phyloP scores from a whole-genome alignment of 2,329 filamentous ascomycete species.

The Trichophyton simii region DNA sequence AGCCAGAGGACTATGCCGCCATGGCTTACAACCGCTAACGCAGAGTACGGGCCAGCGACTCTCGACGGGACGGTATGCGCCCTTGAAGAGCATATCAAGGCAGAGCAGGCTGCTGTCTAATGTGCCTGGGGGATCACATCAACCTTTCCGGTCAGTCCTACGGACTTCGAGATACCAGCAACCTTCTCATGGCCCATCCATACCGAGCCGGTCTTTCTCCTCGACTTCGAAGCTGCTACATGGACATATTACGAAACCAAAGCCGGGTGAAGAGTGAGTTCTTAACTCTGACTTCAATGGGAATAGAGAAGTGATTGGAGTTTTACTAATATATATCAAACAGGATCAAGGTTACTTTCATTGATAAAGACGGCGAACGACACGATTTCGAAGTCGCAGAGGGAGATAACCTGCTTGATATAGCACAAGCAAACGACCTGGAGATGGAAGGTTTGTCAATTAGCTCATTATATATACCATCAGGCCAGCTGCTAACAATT shows the following conservation, averaged over 20 bases:
- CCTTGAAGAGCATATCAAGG: background rate
- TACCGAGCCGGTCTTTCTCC: constrained; percentile 44
- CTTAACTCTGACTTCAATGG: constrained; percentile 6
- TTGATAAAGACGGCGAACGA: constrained; percentile 74
- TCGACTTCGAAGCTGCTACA: constrained; percentile 50
- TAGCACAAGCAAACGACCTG: constrained; percentile 85
- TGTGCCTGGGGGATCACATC: background rate
- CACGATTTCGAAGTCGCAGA: constrained; percentile 67
- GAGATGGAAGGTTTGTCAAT: constrained; percentile 73
- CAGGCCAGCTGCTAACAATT: background rate
- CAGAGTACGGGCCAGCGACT: background rate
- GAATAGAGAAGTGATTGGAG: background rate
- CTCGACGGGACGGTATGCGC: background rate
- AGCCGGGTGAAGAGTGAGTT: constrained; percentile 80
- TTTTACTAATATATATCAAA: constrained; percentile 3
- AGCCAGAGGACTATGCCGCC: constrained; percentile 1
- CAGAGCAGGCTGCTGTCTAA: constrained; percentile 3
- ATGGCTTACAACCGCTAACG: background rate
- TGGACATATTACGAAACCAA: constrained; percentile 70
- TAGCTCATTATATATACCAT: background rate
- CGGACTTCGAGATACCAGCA: background rate
- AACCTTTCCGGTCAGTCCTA: background rate
- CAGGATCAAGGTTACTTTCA: constrained; percentile 78
- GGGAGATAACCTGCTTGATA: constrained; percentile 88
- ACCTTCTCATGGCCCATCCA: background rate